Base-by-base conservation (phyloP, 2,329 filamentous ascomycete species). In the Apiospora phragmitis region DNA sequence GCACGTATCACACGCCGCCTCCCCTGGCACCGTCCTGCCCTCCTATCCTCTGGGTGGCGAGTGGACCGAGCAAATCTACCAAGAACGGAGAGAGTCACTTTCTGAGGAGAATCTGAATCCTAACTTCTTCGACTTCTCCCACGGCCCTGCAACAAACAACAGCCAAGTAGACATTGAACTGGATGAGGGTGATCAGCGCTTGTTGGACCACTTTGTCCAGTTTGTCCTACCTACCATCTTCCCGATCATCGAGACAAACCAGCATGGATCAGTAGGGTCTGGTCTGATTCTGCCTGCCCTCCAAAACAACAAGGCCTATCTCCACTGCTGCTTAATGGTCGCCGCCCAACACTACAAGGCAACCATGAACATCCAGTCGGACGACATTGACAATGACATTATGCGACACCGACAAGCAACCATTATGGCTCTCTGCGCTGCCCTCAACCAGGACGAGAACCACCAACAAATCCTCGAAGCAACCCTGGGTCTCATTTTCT, bases 251-350 rank as follows among this genome's bases (percentile, higher is more conserved):
- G 95, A 98, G 82, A 91, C 91, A 51, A 97, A 96, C 80, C 94
- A 97, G 80, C 93, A 93, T 76, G 94, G 94, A 49, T 93, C 92
- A 1, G 91, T 94, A 47, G 90, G 92, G 72, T 91, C 93, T 2
- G 92, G 96, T 76, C 89, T 97, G 72, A 92, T 98, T 75, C 88
- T 98, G 21, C 94, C 93, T 5, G 93, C 95, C 9, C 87, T 99
- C 43, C 93, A 97, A 80, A 93, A 89, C 76, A 99, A 98, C 88
- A 95, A 93, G 81, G 92, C 91, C 75, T 99, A 98, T 81, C 88
- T 98, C 42, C 95, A 98, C 85, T 98, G 95, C 85, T 98, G 95
- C 83, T 86, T 99, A 73, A 97, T 94, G 85, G 94, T 97, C 72
- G 91, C 96, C 11, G 95, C 95, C 2, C 93, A 97, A 79, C 96